Percentiles rank a stretch among this genome's conserved stretches.
Evolutionary conservation across 495 filamentous ascomycete species (phyloP).

Genomic region (Platismatia glauca): DNA sequence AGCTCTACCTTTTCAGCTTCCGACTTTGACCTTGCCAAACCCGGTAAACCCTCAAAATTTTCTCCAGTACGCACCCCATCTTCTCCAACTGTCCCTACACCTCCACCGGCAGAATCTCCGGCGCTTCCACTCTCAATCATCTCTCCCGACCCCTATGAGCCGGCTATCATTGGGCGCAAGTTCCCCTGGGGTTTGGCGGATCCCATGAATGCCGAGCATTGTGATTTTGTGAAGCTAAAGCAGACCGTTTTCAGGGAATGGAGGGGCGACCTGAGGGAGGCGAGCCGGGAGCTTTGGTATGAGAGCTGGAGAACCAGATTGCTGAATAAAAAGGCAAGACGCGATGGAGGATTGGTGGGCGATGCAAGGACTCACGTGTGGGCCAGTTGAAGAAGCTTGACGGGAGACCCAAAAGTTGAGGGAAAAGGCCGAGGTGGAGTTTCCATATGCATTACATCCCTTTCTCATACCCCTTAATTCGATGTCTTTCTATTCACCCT

Average conservation of each 20-base stretch:
- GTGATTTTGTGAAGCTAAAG: conserved; percentile 86
- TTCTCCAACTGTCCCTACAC: conserved; percentile 6
- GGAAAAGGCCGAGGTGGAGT: neutral
- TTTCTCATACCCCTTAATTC: conserved; percentile 18
- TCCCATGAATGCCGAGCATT: conserved; percentile 81
- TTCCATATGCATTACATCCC: conserved; percentile 10
- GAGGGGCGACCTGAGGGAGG: conserved; percentile 82
- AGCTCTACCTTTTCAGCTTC: conserved; percentile 38
- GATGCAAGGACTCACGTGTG: conserved; percentile 10
- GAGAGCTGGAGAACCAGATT: conserved; percentile 86
- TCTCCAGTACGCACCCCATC: conserved; percentile 35
- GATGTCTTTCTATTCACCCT: neutral
- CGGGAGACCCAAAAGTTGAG: neutral
- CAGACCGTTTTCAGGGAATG: conserved; percentile 90
- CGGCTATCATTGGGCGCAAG: conserved; percentile 64
- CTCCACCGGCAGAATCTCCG: conserved; percentile 24
- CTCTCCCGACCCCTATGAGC: conserved; percentile 83
- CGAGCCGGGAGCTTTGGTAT: conserved; percentile 89
- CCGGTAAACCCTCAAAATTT: conserved; percentile 30
- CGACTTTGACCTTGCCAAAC: conserved; percentile 32
- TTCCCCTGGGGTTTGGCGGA: conserved; percentile 98
- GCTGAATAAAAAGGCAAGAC: conserved; percentile 37
- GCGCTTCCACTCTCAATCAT: conserved; percentile 84
- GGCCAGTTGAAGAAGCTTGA: neutral
- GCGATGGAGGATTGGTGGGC: conserved; percentile 17